A percentile compares a stretch with the other conserved stretches of the same genome.
Conservation (phyloP, 148 eudicot species). For the Polygonum aviculare region DNA sequence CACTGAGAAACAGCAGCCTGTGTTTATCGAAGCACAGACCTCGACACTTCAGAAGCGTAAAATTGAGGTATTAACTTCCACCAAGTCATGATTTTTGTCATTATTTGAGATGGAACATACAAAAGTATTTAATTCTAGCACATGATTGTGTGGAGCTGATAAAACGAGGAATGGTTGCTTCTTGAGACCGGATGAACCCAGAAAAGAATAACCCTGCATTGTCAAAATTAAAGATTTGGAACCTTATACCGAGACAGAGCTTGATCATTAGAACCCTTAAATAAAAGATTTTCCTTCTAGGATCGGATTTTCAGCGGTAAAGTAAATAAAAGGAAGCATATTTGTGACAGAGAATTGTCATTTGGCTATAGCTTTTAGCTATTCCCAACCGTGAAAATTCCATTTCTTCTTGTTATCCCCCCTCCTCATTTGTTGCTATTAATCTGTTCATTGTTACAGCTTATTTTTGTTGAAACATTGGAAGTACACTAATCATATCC, state of each 20-base stretch:
- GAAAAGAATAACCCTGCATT: not conserved
- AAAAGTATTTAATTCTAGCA: not conserved
- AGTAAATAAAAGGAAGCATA: not conserved
- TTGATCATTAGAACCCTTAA: not conserved
- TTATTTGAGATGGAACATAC: not conserved
- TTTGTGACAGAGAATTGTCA: too few species aligned
- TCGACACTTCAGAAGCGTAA: constrained; percentile 34
- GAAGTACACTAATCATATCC: not conserved
- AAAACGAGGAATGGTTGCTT: not conserved
- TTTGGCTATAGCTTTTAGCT: not conserved
- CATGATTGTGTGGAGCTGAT: not conserved
- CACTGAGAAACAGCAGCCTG: constrained; percentile 19
- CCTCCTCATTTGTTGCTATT: not conserved
- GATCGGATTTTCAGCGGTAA: not conserved
- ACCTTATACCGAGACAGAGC: not conserved
- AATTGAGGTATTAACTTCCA: constrained; percentile 42
- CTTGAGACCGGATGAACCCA: not conserved
- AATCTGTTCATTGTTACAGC: not conserved
- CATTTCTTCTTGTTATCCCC: not conserved
- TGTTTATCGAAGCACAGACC: constrained; percentile 24
- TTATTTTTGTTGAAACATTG: not conserved
- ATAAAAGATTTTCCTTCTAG: not conserved
- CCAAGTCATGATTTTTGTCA: not conserved
- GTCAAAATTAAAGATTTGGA: not conserved
- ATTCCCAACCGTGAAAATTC: not conserved